phyloP scores from a whole-genome alignment of 352 stramenopile genomes.

The Achlya hypogyna region DNA sequence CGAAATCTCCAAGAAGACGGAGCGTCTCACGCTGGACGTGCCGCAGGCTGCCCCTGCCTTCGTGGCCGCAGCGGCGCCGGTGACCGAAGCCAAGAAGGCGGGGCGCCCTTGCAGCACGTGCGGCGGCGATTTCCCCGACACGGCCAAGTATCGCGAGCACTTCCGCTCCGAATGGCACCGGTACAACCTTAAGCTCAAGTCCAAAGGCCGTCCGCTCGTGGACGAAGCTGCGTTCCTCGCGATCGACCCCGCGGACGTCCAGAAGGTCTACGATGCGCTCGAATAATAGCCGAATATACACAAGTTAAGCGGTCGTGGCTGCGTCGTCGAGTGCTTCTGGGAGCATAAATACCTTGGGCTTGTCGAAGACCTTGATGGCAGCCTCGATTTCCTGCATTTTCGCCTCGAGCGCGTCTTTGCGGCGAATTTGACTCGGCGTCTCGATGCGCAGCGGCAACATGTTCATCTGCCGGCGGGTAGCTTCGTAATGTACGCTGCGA shows the following conservation, averaged over 20 bases:
- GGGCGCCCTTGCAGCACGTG: slow-evolving; percentile 86
- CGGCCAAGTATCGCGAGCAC: slow-evolving; percentile 86
- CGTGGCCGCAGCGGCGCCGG: not conserved
- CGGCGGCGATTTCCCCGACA: slow-evolving; percentile 82
- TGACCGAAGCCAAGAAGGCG: slow-evolving; percentile 31
- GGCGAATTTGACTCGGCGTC: slow-evolving; percentile 64
- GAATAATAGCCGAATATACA: too few species aligned
- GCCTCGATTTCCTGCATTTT: slow-evolving; percentile 86
- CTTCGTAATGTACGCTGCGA: slow-evolving; percentile 27
- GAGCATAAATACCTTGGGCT: slow-evolving; percentile 77
- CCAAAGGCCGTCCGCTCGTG: slow-evolving; percentile 76
- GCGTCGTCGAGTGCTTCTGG: slow-evolving; percentile 9
- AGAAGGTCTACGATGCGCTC: slow-evolving; percentile 54
- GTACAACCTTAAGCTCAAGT: slow-evolving; percentile 96
- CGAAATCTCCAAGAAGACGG: slow-evolving; percentile 83
- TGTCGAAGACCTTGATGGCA: slow-evolving; percentile 82
- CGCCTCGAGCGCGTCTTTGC: slow-evolving; percentile 70
- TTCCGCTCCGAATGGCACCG: slow-evolving; percentile 95
- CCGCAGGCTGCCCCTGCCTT: slow-evolving; percentile 3
- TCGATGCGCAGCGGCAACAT: slow-evolving; percentile 75
- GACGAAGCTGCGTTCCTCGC: slow-evolving; percentile 49
- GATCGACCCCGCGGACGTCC: slow-evolving; percentile 46
- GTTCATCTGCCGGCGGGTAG: slow-evolving; percentile 60
- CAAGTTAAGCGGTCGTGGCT: not conserved
- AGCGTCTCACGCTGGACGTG: slow-evolving; percentile 30